Evolutionary conservation across 495 filamentous ascomycete species (phyloP).

Genomic region (Penicillium riverlandense): DNA sequence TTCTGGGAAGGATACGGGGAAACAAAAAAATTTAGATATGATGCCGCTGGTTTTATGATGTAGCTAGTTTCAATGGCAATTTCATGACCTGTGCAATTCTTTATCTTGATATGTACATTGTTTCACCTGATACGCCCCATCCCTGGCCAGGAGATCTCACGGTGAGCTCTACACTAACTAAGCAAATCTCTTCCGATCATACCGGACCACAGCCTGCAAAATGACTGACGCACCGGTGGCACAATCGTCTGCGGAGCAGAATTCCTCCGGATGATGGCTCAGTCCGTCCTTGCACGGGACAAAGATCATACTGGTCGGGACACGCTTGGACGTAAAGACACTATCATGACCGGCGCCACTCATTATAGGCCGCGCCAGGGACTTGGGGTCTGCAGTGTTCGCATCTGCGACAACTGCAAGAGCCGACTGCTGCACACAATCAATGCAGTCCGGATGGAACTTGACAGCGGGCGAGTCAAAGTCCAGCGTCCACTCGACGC

Average conservation of each 20-base stretch:
- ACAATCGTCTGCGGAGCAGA: slow-evolving; percentile 54
- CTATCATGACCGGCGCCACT: slow-evolving; percentile 59
- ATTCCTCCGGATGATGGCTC: slow-evolving; percentile 59
- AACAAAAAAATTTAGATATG: slow-evolving; percentile 23
- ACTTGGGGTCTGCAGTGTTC: slow-evolving; percentile 34
- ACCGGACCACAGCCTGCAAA: slow-evolving; percentile 51
- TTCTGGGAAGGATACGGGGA: slow-evolving; percentile 16
- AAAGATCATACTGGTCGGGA: slow-evolving; percentile 62
- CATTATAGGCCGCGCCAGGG: slow-evolving; percentile 42
- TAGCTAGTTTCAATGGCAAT: slow-evolving; percentile 30
- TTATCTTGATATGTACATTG: background rate
- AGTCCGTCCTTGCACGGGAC: slow-evolving; percentile 59
- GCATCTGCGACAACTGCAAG: slow-evolving; percentile 42
- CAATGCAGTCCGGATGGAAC: slow-evolving; percentile 66
- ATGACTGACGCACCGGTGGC: slow-evolving; percentile 57
- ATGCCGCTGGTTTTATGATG: slow-evolving; percentile 20
- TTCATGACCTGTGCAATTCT: slow-evolving; percentile 17
- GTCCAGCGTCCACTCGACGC: slow-evolving; percentile 52
- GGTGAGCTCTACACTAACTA: too few species aligned
- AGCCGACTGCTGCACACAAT: slow-evolving; percentile 56
- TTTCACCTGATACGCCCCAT: background rate
- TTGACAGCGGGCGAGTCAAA: slow-evolving; percentile 57
- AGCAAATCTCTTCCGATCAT: slow-evolving; percentile 43
- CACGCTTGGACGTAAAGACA: slow-evolving; percentile 52
- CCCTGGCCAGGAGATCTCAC: too few species aligned